Base-by-base conservation (phyloP, 2,329 filamentous ascomycete genomes). In the Ceratocystis colombiana region DNA sequence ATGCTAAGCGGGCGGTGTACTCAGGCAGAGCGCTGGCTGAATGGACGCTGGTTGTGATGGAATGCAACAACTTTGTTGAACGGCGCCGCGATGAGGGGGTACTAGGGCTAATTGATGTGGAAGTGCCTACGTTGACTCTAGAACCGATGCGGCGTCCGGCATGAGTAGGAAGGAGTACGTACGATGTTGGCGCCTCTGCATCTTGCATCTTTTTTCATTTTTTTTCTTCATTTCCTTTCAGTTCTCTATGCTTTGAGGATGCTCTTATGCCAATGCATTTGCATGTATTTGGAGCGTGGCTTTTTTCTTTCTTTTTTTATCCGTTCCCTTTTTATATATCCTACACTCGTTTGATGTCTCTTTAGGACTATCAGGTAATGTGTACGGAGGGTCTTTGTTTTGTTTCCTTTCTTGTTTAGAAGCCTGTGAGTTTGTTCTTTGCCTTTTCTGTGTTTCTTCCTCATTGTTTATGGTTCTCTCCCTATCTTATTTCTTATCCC, bases 11-110 rank as follows among this genome's bases (percentile, higher is more conserved):
- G 30, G 77, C 80, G 7, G 82, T 83, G 62, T 88, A 93, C 73
- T 79, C 83, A 2, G 89, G 89, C 1, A 81, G 88, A 22, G 86
- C 89, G 0, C 78, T 94, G 57, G 88, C 88, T 0, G 89, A 94
- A 74, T 94, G 89, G 89, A 79, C 81, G 22, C 77, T 89, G 20
- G 82, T 93, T 22, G 84, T 91, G 17, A 82, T 83, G 66, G 89
- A 94, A 73, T 90, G 86, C 77, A 90, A 92, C 75, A 89, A 85
- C 72, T 94, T 93, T 74, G 84, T 90, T 41, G 88, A 93, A 67
- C 80, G 89, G 59, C 82, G 89, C 65, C 85, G 85, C 64, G 84
- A 85, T 61, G 89, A 94, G 73, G 89, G 89, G 57, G 83, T 91
- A 8, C 79, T 83, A 1, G 78, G 78, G 0, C 81, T 90, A 68